Evolutionary conservation across 306 rosid genomes (phyloP).

Genomic region (Datisca glomerata): DNA sequence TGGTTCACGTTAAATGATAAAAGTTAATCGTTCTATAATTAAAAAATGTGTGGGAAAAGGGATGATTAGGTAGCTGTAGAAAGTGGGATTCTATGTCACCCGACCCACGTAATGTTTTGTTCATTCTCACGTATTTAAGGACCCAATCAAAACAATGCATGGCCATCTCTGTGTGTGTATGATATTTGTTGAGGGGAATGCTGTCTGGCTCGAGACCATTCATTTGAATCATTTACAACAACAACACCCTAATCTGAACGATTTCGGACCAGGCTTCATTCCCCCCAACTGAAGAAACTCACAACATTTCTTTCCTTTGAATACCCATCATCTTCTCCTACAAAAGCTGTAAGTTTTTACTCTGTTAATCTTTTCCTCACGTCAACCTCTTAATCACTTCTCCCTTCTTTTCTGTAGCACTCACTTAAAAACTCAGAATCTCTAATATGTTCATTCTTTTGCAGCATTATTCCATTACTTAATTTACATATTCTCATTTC

Average conservation of each 20-base stretch:
- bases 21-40: no score
- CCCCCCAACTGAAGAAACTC: conserved; percentile 77
- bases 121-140: conserved; percentile 53
- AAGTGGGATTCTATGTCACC: conserved; percentile 28
- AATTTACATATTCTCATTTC: no score
- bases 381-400: neutral
- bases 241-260: conserved; percentile 13
- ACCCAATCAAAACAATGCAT: conserved; percentile 61
- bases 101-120: conserved; percentile 27
- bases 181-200: conserved; percentile 77
- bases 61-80: conserved; percentile 31
- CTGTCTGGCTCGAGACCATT: conserved; percentile 89
- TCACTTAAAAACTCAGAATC: no score
- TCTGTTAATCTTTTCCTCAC: neutral
- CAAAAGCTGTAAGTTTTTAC: conserved; percentile 5
- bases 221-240: conserved; percentile 7
- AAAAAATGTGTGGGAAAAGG: no score
- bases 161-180: conserved; percentile 28
- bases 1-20: no score
- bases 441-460: no score
- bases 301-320: no score
- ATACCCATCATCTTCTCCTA: neutral
- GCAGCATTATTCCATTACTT: no score
- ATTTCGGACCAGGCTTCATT: conserved; percentile 99
- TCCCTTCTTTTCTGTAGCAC: neutral